A percentile compares a stretch with the other conserved stretches of the same genome.
Evolutionary conservation across 805 yeast species (phyloP).

Genomic region (Wickerhamomyces tratensis): DNA sequence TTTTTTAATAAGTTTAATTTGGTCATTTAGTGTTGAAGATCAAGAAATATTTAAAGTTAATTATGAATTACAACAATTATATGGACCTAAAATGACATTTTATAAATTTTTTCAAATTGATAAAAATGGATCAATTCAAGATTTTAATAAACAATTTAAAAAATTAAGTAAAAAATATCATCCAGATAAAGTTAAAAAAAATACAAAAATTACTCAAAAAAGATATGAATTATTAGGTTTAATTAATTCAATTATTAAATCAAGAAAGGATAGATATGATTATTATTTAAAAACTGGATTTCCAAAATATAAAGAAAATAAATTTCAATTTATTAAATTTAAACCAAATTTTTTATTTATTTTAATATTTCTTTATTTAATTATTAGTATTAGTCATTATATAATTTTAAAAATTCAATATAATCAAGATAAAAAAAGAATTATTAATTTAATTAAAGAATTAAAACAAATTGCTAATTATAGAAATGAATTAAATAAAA

Average conservation of each 20-base stretch:
- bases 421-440: slow-evolving; percentile 45
- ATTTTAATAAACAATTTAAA: slow-evolving; percentile 58
- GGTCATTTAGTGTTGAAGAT: slow-evolving; percentile 47
- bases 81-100: slow-evolving; percentile 53
- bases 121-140: slow-evolving; percentile 15
- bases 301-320: slow-evolving; percentile 70
- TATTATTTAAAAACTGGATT: slow-evolving; percentile 77
- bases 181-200: slow-evolving; percentile 65
- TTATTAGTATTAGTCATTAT: slow-evolving; percentile 51
- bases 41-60: slow-evolving; percentile 72
- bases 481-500: neutral
- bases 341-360: slow-evolving; percentile 56
- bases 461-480: slow-evolving; percentile 23
- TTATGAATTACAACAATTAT: slow-evolving; percentile 50
- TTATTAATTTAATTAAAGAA: slow-evolving; percentile 39
- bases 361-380: slow-evolving; percentile 35
- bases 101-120: slow-evolving; percentile 50
- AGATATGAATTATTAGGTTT: slow-evolving; percentile 71
- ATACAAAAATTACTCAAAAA: slow-evolving; percentile 48
- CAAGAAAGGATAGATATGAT: slow-evolving; percentile 67
- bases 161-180: slow-evolving; percentile 64
- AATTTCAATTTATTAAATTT: slow-evolving; percentile 54
- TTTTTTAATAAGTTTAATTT: slow-evolving; percentile 11
- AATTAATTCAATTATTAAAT: slow-evolving; percentile 64
- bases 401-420: slow-evolving; percentile 43